Base-by-base conservation (phyloP, 78 protist genomes). In the Chrysochromulina tobinii region DNA sequence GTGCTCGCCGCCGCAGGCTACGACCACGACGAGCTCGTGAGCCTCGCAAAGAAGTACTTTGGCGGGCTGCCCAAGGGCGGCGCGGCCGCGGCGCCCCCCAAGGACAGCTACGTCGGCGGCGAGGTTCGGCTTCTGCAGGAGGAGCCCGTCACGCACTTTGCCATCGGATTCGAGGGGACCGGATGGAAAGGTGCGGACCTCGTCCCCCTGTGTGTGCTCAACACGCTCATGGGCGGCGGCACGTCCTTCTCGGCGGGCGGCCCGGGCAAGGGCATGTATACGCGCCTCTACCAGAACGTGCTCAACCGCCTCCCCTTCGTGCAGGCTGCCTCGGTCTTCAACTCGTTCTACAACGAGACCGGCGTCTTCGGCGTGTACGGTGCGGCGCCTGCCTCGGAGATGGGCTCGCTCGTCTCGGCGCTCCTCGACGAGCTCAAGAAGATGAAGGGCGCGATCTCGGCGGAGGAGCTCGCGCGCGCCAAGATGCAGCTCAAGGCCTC, bases 171-270 rank as follows among this genome's bases (percentile, higher is more conserved):
- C 67, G 1, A 15, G 48, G 58, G 27, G 57, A 15, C 48, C 27
- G n/a, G 91, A 14, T 77, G 88, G 89, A 61, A 57, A 20, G 89
- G 64, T 27, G 27, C 3, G 57, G 94, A 88, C 15, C 51, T 92
- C 5, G 67, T 50, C 25, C 92, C 94, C 1, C n/a, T n/a, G 21
- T 20, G 48, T 21, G 79, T 90, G 21, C 81, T 87, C 57, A 73
- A 92, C 72, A 92, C 88, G 88, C 7, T 92, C 58, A 87, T 92
- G 91, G 94, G 94, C 54, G 94, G 94, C 38, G 94, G 94, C 61
- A 38, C 66, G 51, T 91, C 94, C 25, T 93, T 93, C 91, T 86
- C 92, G 55, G 93, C 93, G 23, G 95, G 95, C 38, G 95, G 95
- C 48, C 95, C 95, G 64, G 95, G 95, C 89, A 93, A 93, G 79